phyloP scores from a whole-genome alignment of 2,329 filamentous ascomycete species.

The Fusarium solani-melongenae region DNA sequence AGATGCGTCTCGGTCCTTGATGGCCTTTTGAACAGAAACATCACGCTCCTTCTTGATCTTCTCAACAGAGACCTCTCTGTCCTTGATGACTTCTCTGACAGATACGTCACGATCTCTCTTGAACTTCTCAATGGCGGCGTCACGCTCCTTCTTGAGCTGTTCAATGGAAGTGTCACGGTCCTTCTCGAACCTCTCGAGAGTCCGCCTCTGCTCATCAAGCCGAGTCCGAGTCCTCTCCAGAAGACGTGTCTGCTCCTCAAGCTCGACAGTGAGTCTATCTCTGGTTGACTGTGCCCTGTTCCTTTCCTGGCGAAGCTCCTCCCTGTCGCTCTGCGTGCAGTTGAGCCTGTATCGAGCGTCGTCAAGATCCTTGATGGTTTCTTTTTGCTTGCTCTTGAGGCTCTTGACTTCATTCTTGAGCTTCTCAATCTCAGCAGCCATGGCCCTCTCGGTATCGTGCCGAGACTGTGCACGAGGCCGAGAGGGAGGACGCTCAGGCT shows the following conservation, averaged over 20 bases:
- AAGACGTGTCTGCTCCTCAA: conserved; percentile 29
- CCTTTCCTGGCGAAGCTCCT: conserved; percentile 39
- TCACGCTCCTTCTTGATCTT: conserved; percentile 4
- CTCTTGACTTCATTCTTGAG: conserved; percentile 33
- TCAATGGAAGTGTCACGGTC: conserved; percentile 32
- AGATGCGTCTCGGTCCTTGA: conserved; percentile 7
- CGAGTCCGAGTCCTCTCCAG: conserved; percentile 30
- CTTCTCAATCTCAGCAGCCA: conserved; percentile 38
- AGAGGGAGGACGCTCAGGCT: conserved; percentile 26
- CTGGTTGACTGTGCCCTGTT: conserved; percentile 38
- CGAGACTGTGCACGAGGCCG: conserved; percentile 33
- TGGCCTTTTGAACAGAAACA: background rate
- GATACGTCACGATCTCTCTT: conserved; percentile 30
- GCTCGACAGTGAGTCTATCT: conserved; percentile 34
- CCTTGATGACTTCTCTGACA: background rate
- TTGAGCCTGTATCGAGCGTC: conserved; percentile 40
- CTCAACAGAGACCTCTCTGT: background rate
- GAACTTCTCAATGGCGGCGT: conserved; percentile 19
- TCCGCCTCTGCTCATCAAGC: conserved; percentile 34
- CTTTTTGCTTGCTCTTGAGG: conserved; percentile 39
- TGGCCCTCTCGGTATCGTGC: conserved; percentile 32
- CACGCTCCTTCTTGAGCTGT: conserved; percentile 36
- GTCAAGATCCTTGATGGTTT: conserved; percentile 35
- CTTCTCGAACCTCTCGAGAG: conserved; percentile 34
- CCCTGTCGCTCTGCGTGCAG: conserved; percentile 39